Conservation (phyloP, 2,329 filamentous ascomycete genomes). For the Tolypocladium cylindrosporum region DNA sequence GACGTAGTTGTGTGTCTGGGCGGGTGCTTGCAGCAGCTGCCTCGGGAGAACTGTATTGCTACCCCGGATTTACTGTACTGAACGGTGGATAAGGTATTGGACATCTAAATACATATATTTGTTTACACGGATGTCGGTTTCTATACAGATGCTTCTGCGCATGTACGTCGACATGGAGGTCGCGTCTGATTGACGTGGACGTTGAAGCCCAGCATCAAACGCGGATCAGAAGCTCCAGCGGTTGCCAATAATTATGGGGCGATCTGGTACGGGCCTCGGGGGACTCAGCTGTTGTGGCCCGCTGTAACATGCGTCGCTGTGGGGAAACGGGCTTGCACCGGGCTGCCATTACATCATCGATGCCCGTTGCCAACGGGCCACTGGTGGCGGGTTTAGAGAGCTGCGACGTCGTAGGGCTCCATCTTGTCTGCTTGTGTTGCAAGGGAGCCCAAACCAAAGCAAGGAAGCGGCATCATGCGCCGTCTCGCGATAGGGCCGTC, state of each 20-base stretch:
- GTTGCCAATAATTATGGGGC: background rate
- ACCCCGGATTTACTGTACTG: background rate
- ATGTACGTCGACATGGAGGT: background rate
- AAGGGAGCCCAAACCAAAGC: background rate
- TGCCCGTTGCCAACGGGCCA: background rate
- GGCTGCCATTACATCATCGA: background rate
- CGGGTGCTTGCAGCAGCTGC: background rate
- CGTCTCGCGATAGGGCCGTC: no score
- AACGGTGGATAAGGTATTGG: background rate
- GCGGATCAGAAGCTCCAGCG: background rate
- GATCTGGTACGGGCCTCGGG: background rate
- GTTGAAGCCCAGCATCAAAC: background rate
- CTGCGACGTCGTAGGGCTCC: background rate
- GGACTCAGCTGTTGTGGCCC: background rate
- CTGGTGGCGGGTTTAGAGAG: background rate
- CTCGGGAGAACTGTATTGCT: background rate
- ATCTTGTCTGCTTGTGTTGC: background rate
- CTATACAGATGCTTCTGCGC: background rate
- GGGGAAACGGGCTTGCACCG: background rate
- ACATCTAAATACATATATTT: background rate
- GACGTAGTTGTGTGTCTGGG: constrained; percentile 2
- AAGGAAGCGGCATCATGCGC: background rate
- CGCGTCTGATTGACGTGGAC: background rate
- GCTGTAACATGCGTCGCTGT: background rate
- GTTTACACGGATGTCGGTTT: no score